Percentiles rank a stretch among this genome's conserved stretches.
Evolutionary conservation across 2,329 filamentous ascomycete species (phyloP).

Genomic region (Colletotrichum cuscutae): DNA sequence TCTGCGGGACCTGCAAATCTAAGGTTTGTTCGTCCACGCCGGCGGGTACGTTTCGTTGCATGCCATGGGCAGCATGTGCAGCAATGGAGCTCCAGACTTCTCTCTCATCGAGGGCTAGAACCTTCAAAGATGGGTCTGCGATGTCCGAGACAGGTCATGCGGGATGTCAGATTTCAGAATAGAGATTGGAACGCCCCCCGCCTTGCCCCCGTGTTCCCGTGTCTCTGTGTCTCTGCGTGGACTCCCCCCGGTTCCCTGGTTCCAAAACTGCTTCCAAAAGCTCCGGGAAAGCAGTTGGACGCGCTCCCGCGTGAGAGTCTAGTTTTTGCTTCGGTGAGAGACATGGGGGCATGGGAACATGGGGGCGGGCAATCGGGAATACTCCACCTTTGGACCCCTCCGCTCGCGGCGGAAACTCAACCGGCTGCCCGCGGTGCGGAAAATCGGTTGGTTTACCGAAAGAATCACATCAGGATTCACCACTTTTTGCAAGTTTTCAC

Average conservation of each 20-base stretch:
- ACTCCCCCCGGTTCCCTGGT: background rate
- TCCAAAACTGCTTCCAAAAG: background rate
- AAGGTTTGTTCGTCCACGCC: background rate
- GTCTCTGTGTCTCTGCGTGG: background rate
- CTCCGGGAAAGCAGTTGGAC: slow-evolving; percentile 28
- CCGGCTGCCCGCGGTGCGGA: slow-evolving; percentile 11
- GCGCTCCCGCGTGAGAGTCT: background rate
- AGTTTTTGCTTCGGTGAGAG: background rate
- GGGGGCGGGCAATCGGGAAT: background rate
- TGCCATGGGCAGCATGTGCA: background rate
- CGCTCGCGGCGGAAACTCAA: slow-evolving; percentile 6
- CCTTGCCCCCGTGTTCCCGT: background rate
- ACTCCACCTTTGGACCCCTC: background rate
- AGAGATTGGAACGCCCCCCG: slow-evolving; percentile 5
- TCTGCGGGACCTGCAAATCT: background rate
- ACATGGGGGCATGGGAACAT: background rate
- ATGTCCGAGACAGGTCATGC: slow-evolving; percentile 32
- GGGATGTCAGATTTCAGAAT: slow-evolving; percentile 17
- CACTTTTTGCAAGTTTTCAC: background rate
- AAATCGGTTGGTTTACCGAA: slow-evolving; percentile 22
- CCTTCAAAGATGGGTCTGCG: slow-evolving; percentile 14
- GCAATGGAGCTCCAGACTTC: background rate
- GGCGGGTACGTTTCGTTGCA: background rate
- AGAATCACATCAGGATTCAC: background rate
- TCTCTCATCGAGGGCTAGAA: slow-evolving; percentile 14